Conservation (phyloP, 2,329 filamentous ascomycete genomes). For the Metarhizium rileyi region DNA sequence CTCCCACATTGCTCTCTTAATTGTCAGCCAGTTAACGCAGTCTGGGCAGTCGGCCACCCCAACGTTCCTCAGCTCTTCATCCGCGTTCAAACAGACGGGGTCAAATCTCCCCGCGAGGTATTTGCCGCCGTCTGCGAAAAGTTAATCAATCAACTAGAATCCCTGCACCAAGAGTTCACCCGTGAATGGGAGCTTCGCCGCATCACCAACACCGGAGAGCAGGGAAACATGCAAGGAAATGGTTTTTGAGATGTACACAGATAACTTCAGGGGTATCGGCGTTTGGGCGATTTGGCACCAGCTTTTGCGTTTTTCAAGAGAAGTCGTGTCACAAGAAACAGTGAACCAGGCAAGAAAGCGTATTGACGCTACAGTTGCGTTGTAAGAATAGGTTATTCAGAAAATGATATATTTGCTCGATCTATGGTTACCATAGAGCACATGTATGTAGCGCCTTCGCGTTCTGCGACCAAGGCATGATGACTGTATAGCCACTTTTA, state of each 20-base stretch:
- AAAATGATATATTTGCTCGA: background rate
- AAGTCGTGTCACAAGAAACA: background rate
- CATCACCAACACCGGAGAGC: slow-evolving; percentile 62
- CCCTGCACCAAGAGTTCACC: slow-evolving; percentile 78
- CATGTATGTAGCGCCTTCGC: background rate
- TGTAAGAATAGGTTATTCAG: background rate
- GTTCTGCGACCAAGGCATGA: background rate
- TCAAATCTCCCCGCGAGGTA: slow-evolving; percentile 79
- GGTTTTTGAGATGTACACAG: slow-evolving; percentile 16
- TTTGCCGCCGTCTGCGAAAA: slow-evolving; percentile 72
- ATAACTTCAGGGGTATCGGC: slow-evolving; percentile 12
- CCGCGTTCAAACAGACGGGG: slow-evolving; percentile 86
- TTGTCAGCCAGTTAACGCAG: slow-evolving; percentile 6
- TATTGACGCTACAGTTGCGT: background rate
- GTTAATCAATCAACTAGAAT: slow-evolving; percentile 70
- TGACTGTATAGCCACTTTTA: background rate
- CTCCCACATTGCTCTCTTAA: slow-evolving; percentile 21
- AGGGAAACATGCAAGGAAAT: slow-evolving; percentile 33
- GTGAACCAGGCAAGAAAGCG: too few relatives aligned
- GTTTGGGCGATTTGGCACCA: slow-evolving; percentile 12
- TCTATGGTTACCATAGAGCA: background rate
- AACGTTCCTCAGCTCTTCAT: slow-evolving; percentile 56
- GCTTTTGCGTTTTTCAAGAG: background rate
- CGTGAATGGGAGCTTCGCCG: slow-evolving; percentile 85
- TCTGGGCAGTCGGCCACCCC: slow-evolving; percentile 40